These are phyloP conservation scores for Cyathus striatus DNA, from an alignment of 768 basidiomycete species.

Conservation along the genomic window DNA sequence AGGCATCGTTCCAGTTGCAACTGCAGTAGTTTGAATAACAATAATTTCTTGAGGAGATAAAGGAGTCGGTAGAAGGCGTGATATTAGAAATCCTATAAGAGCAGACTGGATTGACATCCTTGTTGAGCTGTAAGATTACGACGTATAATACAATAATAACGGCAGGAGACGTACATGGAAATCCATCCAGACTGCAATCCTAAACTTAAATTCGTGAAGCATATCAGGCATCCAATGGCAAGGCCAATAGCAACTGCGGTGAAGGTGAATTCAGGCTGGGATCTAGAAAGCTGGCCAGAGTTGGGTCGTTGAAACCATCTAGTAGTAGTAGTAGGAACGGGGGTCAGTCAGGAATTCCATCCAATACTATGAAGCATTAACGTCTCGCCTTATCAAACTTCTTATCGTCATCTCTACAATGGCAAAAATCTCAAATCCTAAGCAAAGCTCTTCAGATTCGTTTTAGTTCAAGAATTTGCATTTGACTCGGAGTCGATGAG, in stretches of 20 bases:
- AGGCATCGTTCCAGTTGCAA: constrained; percentile 90
- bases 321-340: neutral
- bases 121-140: neutral
- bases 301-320: neutral
- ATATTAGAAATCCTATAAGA: constrained; percentile 85
- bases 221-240: constrained; percentile 79
- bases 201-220: constrained; percentile 89
- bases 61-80: constrained; percentile 63
- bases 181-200: constrained; percentile 90
- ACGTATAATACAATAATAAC: neutral
- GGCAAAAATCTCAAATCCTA: too few species aligned
- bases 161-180: constrained; percentile 54
- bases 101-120: constrained; percentile 98
- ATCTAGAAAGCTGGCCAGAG: constrained; percentile 6
- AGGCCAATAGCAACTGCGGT: constrained; percentile 74
- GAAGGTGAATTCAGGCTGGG: constrained; percentile 37
- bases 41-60: constrained; percentile 91
- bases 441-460: too few species aligned
- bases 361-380: neutral
- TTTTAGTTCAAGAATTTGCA: too few species aligned
- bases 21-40: constrained; percentile 92
- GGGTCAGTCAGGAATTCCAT: too few species aligned
- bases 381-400: neutral
- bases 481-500: too few species aligned
- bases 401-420: too few species aligned